Base-by-base conservation (phyloP, 208 protist species). In the Trypanosoma congolense region DNA sequence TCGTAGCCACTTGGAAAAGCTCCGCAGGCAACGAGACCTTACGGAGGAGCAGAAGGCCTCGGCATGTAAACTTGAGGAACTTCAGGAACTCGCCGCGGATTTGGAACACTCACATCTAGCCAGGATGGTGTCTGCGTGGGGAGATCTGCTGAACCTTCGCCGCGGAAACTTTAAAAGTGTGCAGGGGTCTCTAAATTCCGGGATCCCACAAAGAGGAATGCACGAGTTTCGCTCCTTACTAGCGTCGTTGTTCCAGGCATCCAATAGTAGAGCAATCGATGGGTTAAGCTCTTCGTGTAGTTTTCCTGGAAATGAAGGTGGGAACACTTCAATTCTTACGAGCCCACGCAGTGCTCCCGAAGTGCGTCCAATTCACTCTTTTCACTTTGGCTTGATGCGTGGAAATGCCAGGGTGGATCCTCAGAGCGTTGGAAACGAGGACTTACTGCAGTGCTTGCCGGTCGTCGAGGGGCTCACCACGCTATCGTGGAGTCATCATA, bases 391-490 rank as follows among this genome's bases (percentile, higher is more conserved):
- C 54, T 66, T 86, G 12, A 70, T 67, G 1, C 75, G 63, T 46
- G 51, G 48, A 18, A 57, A 68, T 41, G 55, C 52, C 0, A 26
- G 19, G 0, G 56, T 46, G 21, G 43, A 6, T 1, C 3, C 24
- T 33, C 60, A 66, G 30, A 76, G 79, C 56, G 43, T 64, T 38
- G 36, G 50, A 10, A 55, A 62, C 21, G 71, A 84, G 9, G 64
- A 77, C 42, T 53, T 85, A 14, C 55, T 85, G 16, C 48, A 73
- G 29, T 89, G 78, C 50, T 60, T 54, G 2, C 71, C 77, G 16
- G 81, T 77, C 35, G 70, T 91, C 42, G 73, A 84, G 43, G 83
- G 80, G 8, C 49, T 61, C 2, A 75, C 77, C 49, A 33, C 71
- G 24, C 5, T 67, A 31, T 21, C 36, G 4, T 19, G 43, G 30